These are phyloP conservation scores for Candida neerlandica DNA, from an alignment of 1,139 yeast species.

Conservation along the genomic window DNA sequence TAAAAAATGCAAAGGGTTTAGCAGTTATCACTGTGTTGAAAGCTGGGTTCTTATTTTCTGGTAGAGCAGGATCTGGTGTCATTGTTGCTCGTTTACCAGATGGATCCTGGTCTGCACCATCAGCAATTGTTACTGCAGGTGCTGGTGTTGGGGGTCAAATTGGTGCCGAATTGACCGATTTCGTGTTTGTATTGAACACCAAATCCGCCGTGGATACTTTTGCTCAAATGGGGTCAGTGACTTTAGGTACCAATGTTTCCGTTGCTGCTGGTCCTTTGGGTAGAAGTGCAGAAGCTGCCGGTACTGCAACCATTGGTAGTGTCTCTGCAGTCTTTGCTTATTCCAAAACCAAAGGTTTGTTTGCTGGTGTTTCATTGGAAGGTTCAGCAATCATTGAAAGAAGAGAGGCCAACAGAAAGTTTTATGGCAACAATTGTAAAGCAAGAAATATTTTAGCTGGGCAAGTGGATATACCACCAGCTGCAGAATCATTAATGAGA, in stretches of 20 bases:
- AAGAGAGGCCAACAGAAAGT: conserved; percentile 94
- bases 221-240: conserved; percentile 91
- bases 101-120: conserved; percentile 98
- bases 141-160: conserved; percentile 99
- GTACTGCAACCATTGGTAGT: conserved; percentile 84
- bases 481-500: conserved; percentile 86
- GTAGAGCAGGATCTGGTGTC: conserved; percentile 97
- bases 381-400: conserved; percentile 95
- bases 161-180: conserved; percentile 96
- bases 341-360: conserved; percentile 93
- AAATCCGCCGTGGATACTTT: conserved; percentile 90
- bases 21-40: conserved; percentile 90
- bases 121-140: conserved; percentile 94
- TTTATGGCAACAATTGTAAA: conserved; percentile 85
- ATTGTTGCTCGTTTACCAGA: conserved; percentile 93
- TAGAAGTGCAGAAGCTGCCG: conserved; percentile 97
- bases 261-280: conserved; percentile 99
- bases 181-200: conserved; percentile 87
- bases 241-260: conserved; percentile 93
- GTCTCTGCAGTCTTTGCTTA: conserved; percentile 93
- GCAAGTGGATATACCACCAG: conserved; percentile 88
- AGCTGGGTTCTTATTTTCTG: conserved; percentile 95
- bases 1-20: conserved; percentile 89
- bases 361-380: conserved; percentile 96
- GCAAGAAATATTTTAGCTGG: conserved; percentile 85